phyloP scores from a whole-genome alignment of 2,329 filamentous ascomycete species.

The Chaetomiaceae sp. region DNA sequence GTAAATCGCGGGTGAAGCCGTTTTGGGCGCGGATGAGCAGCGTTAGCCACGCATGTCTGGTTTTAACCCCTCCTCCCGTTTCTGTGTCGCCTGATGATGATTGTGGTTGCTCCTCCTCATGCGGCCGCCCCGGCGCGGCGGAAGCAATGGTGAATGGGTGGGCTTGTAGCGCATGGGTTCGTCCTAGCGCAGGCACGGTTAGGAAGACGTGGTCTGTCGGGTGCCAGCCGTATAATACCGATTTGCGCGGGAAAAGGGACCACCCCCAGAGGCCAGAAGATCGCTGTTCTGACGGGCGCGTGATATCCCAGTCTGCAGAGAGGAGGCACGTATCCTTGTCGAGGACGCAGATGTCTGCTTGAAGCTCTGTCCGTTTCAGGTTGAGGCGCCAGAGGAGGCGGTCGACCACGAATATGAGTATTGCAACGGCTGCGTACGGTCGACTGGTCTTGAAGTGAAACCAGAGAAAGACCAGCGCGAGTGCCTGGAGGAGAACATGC shows the following conservation, averaged over 20 bases:
- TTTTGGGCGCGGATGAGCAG: slow-evolving; percentile 57
- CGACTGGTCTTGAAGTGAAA: slow-evolving; percentile 52
- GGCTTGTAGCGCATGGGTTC: slow-evolving; percentile 51
- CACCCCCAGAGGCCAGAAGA: not conserved
- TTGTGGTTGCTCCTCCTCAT: not conserved
- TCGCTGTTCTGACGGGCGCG: not conserved
- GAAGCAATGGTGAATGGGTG: slow-evolving; percentile 67
- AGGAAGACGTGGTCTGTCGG: slow-evolving; percentile 62
- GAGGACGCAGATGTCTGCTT: slow-evolving; percentile 48
- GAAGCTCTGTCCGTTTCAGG: slow-evolving; percentile 46
- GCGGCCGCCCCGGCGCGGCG: slow-evolving; percentile 32
- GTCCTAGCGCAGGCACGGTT: slow-evolving; percentile 51
- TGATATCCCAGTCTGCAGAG: slow-evolving; percentile 37
- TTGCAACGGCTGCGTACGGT: slow-evolving; percentile 49
- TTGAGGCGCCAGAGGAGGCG: slow-evolving; percentile 52
- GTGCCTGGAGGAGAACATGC: slow-evolving; percentile 54
- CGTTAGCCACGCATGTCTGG: slow-evolving; percentile 45
- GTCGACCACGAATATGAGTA: slow-evolving; percentile 55
- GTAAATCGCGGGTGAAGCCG: slow-evolving; percentile 55
- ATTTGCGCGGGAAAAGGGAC: slow-evolving; percentile 1
- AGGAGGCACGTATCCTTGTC: slow-evolving; percentile 51
- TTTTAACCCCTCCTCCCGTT: not conserved
- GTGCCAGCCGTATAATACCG: slow-evolving; percentile 46
- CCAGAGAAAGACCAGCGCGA: slow-evolving; percentile 53
- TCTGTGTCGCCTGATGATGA: not conserved